Evolutionary conservation across 1,284 basidiomycete genomes (phyloP).

Genomic region (Puccinia triticina): DNA sequence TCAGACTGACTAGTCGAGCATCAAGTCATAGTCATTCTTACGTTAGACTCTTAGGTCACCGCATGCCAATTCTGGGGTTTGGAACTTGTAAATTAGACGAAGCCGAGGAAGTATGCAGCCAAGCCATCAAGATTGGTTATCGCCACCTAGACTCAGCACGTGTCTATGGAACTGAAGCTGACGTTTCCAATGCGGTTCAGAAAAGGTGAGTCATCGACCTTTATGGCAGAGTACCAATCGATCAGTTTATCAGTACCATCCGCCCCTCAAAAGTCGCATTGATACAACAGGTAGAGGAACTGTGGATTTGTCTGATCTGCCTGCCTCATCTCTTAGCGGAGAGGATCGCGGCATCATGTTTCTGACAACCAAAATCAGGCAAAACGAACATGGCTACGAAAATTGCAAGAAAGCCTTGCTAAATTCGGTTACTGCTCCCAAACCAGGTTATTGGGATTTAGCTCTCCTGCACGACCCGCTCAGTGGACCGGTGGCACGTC

Average conservation of each 20-base stretch:
- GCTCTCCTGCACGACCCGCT: conserved; percentile 75
- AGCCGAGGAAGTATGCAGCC: conserved; percentile 75
- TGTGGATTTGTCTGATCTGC: not conserved
- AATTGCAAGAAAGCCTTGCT: conserved; percentile 54
- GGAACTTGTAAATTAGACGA: conserved; percentile 76
- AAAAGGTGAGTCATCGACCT: conserved; percentile 56
- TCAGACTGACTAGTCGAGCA: not conserved
- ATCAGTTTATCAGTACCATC: too few relatives aligned
- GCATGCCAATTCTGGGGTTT: conserved; percentile 76
- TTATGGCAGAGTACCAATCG: too few relatives aligned
- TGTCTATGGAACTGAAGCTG: conserved; percentile 73
- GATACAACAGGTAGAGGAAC: not conserved
- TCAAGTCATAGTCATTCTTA: not conserved
- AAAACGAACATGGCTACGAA: conserved; percentile 54
- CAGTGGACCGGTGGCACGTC: conserved; percentile 66
- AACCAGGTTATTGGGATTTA: conserved; percentile 69
- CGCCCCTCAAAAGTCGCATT: not conserved
- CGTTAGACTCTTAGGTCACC: conserved; percentile 50
- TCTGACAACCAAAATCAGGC: conserved; percentile 64
- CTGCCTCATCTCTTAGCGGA: conserved; percentile 56
- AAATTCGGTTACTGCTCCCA: conserved; percentile 53
- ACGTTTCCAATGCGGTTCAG: conserved; percentile 66
- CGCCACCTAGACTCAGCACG: conserved; percentile 64
- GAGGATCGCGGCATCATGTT: conserved; percentile 68
- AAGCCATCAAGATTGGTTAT: conserved; percentile 67